Conservation (phyloP, 2,329 filamentous ascomycete genomes). For the Rhynchosporium secalis region DNA sequence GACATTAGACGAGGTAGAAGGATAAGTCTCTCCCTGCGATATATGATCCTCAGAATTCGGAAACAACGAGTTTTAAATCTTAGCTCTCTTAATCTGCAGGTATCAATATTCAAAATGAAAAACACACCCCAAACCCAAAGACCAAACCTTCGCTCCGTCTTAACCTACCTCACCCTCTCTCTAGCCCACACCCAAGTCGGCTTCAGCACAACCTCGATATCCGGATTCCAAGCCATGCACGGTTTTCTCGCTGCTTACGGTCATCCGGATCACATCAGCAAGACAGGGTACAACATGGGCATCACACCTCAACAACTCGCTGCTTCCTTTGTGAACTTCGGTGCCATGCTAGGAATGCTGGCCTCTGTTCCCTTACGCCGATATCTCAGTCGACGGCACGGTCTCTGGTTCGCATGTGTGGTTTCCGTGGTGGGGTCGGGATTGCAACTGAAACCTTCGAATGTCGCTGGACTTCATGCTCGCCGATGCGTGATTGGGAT, state of each 20-base stretch:
- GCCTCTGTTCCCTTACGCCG: neutral
- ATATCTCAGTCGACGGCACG: neutral
- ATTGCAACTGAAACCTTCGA: slow-evolving; percentile 1
- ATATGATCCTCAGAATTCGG: too few relatives aligned
- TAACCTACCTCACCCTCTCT: slow-evolving; percentile 7
- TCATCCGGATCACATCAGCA: neutral
- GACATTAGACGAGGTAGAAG: neutral
- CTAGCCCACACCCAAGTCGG: slow-evolving; percentile 8
- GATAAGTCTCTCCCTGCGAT: too few relatives aligned
- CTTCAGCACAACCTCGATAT: slow-evolving; percentile 10
- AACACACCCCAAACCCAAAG: neutral
- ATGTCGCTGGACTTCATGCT: neutral
- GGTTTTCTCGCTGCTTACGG: slow-evolving; percentile 8
- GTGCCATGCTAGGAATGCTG: neutral
- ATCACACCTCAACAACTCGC: slow-evolving; percentile 7
- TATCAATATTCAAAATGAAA: neutral
- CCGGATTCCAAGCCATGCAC: slow-evolving; percentile 14
- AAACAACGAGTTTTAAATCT: neutral
- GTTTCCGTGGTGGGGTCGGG: neutral
- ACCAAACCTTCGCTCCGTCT: neutral
- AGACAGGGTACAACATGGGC: slow-evolving; percentile 11
- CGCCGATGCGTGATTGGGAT: slow-evolving; percentile 1
- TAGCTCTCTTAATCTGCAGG: too few relatives aligned
- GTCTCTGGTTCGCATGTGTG: slow-evolving; percentile 2
- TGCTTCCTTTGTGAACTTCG: slow-evolving; percentile 9